These are phyloP conservation scores for Ogataea methanolica DNA, from an alignment of 805 yeast species.

Conservation along the genomic window DNA sequence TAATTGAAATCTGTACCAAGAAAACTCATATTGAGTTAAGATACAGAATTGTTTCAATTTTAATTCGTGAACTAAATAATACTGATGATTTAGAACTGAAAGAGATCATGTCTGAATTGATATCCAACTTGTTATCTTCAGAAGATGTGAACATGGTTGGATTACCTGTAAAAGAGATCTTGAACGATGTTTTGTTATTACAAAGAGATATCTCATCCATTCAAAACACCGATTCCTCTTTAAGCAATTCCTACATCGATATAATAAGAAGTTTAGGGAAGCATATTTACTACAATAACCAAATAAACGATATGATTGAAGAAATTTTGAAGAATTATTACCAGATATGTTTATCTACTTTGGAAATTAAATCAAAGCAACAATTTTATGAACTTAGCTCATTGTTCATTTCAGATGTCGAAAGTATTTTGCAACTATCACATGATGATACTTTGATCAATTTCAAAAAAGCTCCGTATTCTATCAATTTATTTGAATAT, in stretches of 20 bases:
- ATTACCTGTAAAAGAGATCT: constrained; percentile 74
- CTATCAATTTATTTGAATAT: constrained; percentile 40
- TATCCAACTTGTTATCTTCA: constrained; percentile 57
- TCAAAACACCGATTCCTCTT: constrained; percentile 18
- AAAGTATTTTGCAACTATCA: constrained; percentile 21
- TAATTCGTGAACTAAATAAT: constrained; percentile 54
- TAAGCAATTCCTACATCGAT: constrained; percentile 43
- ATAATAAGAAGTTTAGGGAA: constrained; percentile 68
- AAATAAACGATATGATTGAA: constrained; percentile 73
- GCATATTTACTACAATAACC: constrained; percentile 83
- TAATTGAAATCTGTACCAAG: constrained; percentile 61
- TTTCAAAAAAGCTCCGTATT: constrained; percentile 39
- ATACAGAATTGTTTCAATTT: constrained; percentile 23
- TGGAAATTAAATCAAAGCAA: constrained; percentile 4
- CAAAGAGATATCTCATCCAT: constrained; percentile 32
- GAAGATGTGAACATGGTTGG: constrained; percentile 78
- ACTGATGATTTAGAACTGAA: constrained; percentile 10
- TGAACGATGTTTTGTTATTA: constrained; percentile 51
- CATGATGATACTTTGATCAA: constrained; percentile 27
- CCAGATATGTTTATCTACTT: constrained; percentile 20
- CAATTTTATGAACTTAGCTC: constrained; percentile 17
- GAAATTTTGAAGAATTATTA: constrained; percentile 51
- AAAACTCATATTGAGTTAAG: constrained; percentile 54
- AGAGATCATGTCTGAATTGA: constrained; percentile 20
- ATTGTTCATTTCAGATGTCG: constrained; percentile 21